Conservation (phyloP, 2,329 filamentous ascomycete genomes). For the Fusarium pseudocircinatum region DNA sequence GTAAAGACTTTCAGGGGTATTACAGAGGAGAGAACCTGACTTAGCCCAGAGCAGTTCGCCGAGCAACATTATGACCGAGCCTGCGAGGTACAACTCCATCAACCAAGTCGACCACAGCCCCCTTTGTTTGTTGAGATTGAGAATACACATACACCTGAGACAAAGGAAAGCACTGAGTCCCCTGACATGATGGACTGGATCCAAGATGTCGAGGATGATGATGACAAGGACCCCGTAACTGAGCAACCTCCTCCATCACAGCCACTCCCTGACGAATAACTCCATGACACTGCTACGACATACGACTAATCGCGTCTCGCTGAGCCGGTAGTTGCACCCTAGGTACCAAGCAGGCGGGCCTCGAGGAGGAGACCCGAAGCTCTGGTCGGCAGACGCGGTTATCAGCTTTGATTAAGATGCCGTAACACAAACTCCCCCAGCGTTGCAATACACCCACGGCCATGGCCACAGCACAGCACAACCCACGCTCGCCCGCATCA, state of each 20-base stretch:
- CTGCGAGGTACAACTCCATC: background rate
- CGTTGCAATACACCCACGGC: conserved; percentile 1
- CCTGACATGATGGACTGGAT: background rate
- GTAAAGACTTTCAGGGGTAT: background rate
- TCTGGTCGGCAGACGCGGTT: background rate
- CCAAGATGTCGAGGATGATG: background rate
- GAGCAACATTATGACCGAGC: background rate
- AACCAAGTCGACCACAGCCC: background rate
- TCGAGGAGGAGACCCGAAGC: background rate
- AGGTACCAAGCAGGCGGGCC: background rate
- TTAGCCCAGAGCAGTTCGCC: conserved; percentile 1
- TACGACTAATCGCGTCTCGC: background rate
- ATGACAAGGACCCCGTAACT: background rate
- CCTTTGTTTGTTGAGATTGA: conserved; percentile 8
- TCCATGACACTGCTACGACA: background rate
- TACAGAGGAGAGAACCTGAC: background rate
- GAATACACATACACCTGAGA: background rate
- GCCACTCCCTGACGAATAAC: background rate
- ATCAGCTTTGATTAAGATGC: background rate
- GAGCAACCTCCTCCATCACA: background rate
- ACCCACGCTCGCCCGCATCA: background rate
- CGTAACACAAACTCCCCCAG: background rate
- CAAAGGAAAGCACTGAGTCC: background rate
- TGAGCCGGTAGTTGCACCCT: background rate
- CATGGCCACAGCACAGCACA: background rate